Percentiles rank a stretch among this genome's conserved stretches.
phyloP scores from a whole-genome alignment of 805 yeast species.

The Jamesozyma hellenica region DNA sequence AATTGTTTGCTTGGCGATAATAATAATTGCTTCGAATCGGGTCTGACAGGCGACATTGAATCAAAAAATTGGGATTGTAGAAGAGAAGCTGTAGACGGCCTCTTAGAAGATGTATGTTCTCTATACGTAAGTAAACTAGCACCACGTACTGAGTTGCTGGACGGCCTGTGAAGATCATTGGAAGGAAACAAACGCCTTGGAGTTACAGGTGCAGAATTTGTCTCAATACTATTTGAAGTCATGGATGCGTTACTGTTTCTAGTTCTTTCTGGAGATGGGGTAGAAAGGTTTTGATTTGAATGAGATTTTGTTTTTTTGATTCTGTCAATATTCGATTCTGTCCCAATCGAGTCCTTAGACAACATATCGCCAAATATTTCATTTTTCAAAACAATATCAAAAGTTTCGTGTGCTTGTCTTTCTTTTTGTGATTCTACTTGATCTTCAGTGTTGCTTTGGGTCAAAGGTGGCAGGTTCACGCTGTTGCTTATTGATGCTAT shows the following conservation, averaged over 20 bases:
- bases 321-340: constrained; percentile 27
- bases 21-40: constrained; percentile 71
- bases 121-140: constrained; percentile 66
- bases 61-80: constrained; percentile 56
- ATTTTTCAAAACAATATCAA: constrained; percentile 74
- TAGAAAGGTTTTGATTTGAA: constrained; percentile 3
- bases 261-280: constrained; percentile 6
- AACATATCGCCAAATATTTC: constrained; percentile 87
- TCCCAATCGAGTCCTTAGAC: constrained; percentile 34
- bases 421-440: constrained; percentile 62
- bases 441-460: constrained; percentile 27
- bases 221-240: neutral
- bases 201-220: constrained; percentile 25
- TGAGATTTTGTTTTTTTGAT: constrained; percentile 20
- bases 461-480: constrained; percentile 20
- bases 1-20: constrained; percentile 75
- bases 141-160: constrained; percentile 26
- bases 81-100: constrained; percentile 50
- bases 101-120: constrained; percentile 48
- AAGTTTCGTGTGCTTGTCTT: constrained; percentile 79
- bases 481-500: constrained; percentile 44
- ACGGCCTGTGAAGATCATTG: constrained; percentile 17
- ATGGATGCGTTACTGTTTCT: neutral
- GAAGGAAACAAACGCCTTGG: constrained; percentile 25
- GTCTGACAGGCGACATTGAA: constrained; percentile 78